These are phyloP conservation scores for Pulveroboletus sp. DNA, from an alignment of 768 basidiomycete species.

Conservation along the genomic window DNA sequence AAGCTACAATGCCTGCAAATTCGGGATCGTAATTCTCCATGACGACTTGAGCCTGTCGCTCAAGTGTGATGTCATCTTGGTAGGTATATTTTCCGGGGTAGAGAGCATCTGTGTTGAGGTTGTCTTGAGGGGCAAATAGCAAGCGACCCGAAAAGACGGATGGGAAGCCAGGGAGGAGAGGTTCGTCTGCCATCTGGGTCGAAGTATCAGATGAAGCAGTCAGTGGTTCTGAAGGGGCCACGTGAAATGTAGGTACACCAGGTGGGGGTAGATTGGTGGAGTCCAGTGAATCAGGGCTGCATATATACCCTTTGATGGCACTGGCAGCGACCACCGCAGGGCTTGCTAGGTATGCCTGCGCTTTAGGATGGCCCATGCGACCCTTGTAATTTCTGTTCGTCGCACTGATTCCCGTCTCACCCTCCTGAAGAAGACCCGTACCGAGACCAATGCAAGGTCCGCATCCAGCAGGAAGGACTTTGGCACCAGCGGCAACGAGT, in stretches of 20 bases:
- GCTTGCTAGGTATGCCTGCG: slow-evolving; percentile 92
- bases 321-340: slow-evolving; percentile 97
- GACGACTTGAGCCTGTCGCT: slow-evolving; percentile 90
- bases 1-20: slow-evolving; percentile 71
- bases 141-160: slow-evolving; percentile 75
- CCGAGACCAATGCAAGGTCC: slow-evolving; percentile 98
- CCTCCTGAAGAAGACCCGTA: slow-evolving; percentile 88
- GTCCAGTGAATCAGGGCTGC: slow-evolving; percentile 72
- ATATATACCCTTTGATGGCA: slow-evolving; percentile 89
- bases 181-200: slow-evolving; percentile 43
- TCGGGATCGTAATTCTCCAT: slow-evolving; percentile 99
- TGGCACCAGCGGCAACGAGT: slow-evolving; percentile 85
- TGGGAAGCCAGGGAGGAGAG: slow-evolving; percentile 82
- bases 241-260: slow-evolving; percentile 57
- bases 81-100: slow-evolving; percentile 99
- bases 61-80: slow-evolving; percentile 97
- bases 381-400: slow-evolving; percentile 99
- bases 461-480: slow-evolving; percentile 91
- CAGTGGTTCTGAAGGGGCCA: slow-evolving; percentile 33
- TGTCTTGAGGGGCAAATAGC: slow-evolving; percentile 95
- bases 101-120: slow-evolving; percentile 96
- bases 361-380: slow-evolving; percentile 94
- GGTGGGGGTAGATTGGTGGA: slow-evolving; percentile 46
- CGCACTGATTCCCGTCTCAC: slow-evolving; percentile 94
- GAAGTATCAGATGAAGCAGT: slow-evolving; percentile 29